phyloP scores from a whole-genome alignment of 129 eudicot species.

The Tagetes erecta region DNA sequence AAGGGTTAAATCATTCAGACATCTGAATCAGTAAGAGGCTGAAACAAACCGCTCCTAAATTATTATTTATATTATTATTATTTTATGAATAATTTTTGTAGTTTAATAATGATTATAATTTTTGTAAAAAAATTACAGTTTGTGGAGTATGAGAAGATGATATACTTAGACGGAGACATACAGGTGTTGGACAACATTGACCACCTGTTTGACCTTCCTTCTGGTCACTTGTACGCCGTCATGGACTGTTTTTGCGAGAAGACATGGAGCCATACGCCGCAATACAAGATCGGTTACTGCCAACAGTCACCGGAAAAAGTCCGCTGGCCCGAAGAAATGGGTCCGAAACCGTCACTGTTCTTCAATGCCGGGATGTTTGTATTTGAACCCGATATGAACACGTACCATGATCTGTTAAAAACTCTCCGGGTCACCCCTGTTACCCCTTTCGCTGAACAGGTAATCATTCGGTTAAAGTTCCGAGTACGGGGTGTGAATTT shows the following conservation, averaged over 20 bases:
- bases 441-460: conserved; percentile 95
- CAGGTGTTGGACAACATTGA: conserved; percentile 80
- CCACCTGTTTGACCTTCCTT: conserved; percentile 66
- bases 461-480: neutral
- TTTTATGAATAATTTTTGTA: too few relatives aligned
- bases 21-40: too few relatives aligned
- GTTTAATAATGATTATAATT: too few relatives aligned
- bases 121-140: conserved; percentile 37
- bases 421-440: conserved; percentile 62
- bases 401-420: conserved; percentile 44
- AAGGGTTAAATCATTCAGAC: too few relatives aligned
- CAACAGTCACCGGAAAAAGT: conserved; percentile 81
- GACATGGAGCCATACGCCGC: conserved; percentile 80
- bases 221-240: conserved; percentile 68
- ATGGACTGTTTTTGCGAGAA: conserved; percentile 89
- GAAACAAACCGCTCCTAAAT: too few relatives aligned
- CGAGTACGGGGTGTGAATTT: too few relatives aligned
- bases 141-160: conserved; percentile 81
- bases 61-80: too few relatives aligned
- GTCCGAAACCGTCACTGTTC: conserved; percentile 57
- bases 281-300: conserved; percentile 73
- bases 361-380: conserved; percentile 92
- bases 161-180: conserved; percentile 81
- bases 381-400: conserved; percentile 52
- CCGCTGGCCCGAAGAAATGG: conserved; percentile 61